A percentile compares a stretch with the other conserved stretches of the same genome.
Conservation (phyloP, 129 eudicot genomes). For the Glebionis coronaria region DNA sequence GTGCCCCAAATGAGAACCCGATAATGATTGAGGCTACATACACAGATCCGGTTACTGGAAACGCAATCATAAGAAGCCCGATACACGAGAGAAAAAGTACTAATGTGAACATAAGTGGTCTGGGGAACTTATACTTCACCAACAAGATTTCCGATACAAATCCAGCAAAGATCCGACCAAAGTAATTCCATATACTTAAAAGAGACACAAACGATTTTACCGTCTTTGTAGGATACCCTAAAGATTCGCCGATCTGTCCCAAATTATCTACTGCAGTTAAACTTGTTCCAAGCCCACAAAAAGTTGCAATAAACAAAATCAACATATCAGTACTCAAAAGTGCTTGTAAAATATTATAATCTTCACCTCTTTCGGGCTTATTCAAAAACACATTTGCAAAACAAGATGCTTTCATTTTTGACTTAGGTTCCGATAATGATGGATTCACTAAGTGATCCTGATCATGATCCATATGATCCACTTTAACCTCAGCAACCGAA, state of each 20-base stretch:
- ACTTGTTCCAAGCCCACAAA: slow-evolving; percentile 72
- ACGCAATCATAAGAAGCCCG: slow-evolving; percentile 73
- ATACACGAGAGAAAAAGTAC: slow-evolving; percentile 60
- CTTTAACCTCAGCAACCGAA: slow-evolving; percentile 18
- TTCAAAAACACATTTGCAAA: slow-evolving; percentile 35
- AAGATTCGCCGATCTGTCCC: slow-evolving; percentile 78
- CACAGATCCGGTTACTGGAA: slow-evolving; percentile 59
- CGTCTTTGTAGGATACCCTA: slow-evolving; percentile 62
- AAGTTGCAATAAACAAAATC: slow-evolving; percentile 51
- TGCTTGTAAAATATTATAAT: slow-evolving; percentile 68
- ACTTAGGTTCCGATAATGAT: neutral
- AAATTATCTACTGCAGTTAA: slow-evolving; percentile 79
- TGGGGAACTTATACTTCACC: slow-evolving; percentile 65
- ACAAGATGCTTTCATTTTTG: slow-evolving; percentile 8
- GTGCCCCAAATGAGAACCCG: slow-evolving; percentile 85
- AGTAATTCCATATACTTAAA: slow-evolving; percentile 81
- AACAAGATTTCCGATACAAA: slow-evolving; percentile 58
- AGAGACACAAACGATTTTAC: slow-evolving; percentile 72
- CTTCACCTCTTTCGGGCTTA: slow-evolving; percentile 78
- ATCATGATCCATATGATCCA: slow-evolving; percentile 17
- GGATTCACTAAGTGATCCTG: slow-evolving; percentile 15
- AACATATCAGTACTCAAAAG: slow-evolving; percentile 76
- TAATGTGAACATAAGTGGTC: slow-evolving; percentile 68
- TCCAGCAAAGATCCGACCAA: slow-evolving; percentile 67
- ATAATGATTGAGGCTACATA: slow-evolving; percentile 58